These are phyloP conservation scores for Mycena venus DNA, from an alignment of 768 basidiomycete species.

Conservation along the genomic window DNA sequence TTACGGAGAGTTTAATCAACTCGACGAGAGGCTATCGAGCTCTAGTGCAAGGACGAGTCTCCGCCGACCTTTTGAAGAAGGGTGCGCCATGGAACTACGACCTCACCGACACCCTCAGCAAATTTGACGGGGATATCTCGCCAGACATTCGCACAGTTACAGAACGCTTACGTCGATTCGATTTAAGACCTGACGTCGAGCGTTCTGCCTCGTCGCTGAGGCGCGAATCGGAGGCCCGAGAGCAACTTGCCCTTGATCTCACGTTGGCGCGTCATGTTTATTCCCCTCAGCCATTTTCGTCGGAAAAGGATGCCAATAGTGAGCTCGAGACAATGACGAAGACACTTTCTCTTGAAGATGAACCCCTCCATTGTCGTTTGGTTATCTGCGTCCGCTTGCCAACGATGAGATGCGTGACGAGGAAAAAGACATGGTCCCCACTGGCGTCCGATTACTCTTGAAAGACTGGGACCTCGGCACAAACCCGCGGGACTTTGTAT, in stretches of 20 bases:
- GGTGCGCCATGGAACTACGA: slow-evolving; percentile 68
- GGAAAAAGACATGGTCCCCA: slow-evolving; percentile 49
- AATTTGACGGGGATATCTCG: slow-evolving; percentile 54
- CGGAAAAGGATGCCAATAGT: slow-evolving; percentile 39
- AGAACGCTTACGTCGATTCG: slow-evolving; percentile 58
- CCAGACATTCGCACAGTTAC: slow-evolving; percentile 49
- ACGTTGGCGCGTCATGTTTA: slow-evolving; percentile 70
- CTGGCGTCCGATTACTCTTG: slow-evolving; percentile 74
- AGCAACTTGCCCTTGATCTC: slow-evolving; percentile 76
- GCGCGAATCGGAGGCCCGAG: slow-evolving; percentile 67
- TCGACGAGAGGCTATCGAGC: slow-evolving; percentile 67
- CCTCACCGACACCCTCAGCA: slow-evolving; percentile 59
- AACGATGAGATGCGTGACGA: slow-evolving; percentile 46
- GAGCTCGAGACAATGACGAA: slow-evolving; percentile 70
- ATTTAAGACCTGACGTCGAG: slow-evolving; percentile 54
- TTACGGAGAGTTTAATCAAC: slow-evolving; percentile 67
- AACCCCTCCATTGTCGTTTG: slow-evolving; percentile 73
- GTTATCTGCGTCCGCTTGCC: slow-evolving; percentile 68
- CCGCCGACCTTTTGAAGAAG: slow-evolving; percentile 50
- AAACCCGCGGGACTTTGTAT: slow-evolving; percentile 64
- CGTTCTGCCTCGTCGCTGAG: slow-evolving; percentile 55
- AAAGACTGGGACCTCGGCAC: slow-evolving; percentile 76
- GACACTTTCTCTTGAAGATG: slow-evolving; percentile 68
- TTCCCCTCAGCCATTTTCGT: slow-evolving; percentile 57
- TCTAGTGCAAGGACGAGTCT: slow-evolving; percentile 62